Percentiles rank a stretch among this genome's conserved stretches.
phyloP scores from a whole-genome alignment of 495 filamentous ascomycete species.

The Penicillium herquei region DNA sequence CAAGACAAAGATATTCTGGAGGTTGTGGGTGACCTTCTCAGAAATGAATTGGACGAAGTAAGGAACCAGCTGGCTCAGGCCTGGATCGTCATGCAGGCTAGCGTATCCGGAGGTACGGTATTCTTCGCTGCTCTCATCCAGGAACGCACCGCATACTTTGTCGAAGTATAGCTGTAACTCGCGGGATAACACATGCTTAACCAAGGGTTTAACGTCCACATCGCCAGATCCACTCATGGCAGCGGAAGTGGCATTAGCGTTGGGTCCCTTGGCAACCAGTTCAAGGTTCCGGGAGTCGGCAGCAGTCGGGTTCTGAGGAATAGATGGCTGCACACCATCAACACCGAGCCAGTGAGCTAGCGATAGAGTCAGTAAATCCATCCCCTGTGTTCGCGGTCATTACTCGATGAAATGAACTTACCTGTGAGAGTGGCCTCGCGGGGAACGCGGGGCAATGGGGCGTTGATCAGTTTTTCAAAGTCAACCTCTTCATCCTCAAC shows the following conservation, averaged over 20 bases:
- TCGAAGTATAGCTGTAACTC: constrained; percentile 97
- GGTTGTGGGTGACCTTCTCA: constrained; percentile 87
- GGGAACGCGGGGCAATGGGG: constrained; percentile 89
- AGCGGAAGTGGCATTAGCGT: constrained; percentile 76
- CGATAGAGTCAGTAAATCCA: constrained; percentile 21
- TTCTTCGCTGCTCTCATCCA: constrained; percentile 80
- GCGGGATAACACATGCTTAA: constrained; percentile 93
- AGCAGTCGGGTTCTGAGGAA: constrained; percentile 90
- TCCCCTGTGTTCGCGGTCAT: no score
- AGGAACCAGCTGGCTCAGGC: constrained; percentile 89
- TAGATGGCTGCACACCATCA: constrained; percentile 93
- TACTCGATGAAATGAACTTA: constrained; percentile 34
- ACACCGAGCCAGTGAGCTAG: constrained; percentile 93
- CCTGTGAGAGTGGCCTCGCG: constrained; percentile 89
- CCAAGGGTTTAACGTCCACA: constrained; percentile 77
- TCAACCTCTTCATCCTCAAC: constrained; percentile 98
- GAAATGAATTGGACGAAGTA: constrained; percentile 95
- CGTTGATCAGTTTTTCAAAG: constrained; percentile 98
- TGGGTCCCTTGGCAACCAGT: constrained; percentile 82
- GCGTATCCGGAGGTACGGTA: constrained; percentile 82
- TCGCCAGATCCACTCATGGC: constrained; percentile 82
- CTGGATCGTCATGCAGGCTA: constrained; percentile 79
- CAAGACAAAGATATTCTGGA: constrained; percentile 82
- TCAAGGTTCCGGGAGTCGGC: constrained; percentile 78
- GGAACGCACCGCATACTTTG: constrained; percentile 79